Base-by-base conservation (phyloP, 2,329 filamentous ascomycete species). In the Simplicillium aogashimaense region DNA sequence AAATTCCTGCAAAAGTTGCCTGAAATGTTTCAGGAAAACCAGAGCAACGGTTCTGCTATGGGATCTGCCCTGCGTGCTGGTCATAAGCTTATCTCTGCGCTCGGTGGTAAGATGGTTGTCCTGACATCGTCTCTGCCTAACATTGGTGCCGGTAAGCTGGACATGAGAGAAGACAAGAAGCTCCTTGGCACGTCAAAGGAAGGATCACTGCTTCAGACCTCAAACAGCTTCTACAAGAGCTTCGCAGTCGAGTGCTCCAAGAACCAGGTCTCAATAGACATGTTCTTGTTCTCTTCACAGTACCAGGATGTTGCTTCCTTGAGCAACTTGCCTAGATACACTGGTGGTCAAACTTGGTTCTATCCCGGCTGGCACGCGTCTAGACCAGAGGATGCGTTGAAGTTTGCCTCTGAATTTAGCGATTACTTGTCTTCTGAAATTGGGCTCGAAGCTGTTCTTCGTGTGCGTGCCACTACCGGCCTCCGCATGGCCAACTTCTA, bases 191-290 rank as follows among this genome's bases (percentile, higher is more conserved):
- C 92, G 1, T 88, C 83, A 49, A 95, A 95, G 62, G 92, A 98
- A 60, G 87, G 78, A 48, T 71, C 75, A 45, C 73, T 98, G 28
- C 69, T 98, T 39, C 90, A 97, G 60, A 95, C 92, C 0, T 85
- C 79, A 32, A 95, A 88, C 67, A 88, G 86, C 56, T 98, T 97
- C 64, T 98, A 97, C 74, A 98, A 98, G 72, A 94, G 86, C 54
- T 98, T 98, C 55, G 92, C 92, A 1, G 92, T 98, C 3, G 92
- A 98, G 59, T 98, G 92, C 64, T 95, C 89, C 30, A 98, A 98
- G 70, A 94, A 94, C 50, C 92, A 98, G 63, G 92, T 98, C 20
- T 97, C 89, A 0, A 88, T 98, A 50, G 89, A 95, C 60, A 95
- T 95, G 89, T 95, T 95, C 69, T 70, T 95, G 38, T 95, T 95